Evolutionary conservation across 108 stramenopile species (phyloP).

Genomic region (Craspedostauros australis): DNA sequence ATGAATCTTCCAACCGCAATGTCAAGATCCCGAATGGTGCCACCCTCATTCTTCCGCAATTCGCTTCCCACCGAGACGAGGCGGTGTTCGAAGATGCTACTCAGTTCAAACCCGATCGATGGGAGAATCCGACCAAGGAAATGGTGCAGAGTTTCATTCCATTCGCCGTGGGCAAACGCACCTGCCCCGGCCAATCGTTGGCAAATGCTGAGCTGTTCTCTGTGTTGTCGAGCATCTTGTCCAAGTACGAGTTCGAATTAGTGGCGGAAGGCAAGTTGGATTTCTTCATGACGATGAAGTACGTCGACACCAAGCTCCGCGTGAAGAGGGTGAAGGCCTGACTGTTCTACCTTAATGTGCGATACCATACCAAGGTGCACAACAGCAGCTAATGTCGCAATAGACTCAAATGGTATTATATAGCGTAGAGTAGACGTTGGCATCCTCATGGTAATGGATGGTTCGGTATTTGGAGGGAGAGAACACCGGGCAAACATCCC

Average conservation of each 20-base stretch:
- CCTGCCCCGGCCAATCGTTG: constrained; percentile 43
- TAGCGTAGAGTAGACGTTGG: no score
- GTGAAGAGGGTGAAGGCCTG: constrained; percentile 1
- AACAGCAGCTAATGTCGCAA: no score
- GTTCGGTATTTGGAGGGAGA: no score
- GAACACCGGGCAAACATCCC: no score
- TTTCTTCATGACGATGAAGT: constrained; percentile 27
- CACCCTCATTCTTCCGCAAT: constrained; percentile 10
- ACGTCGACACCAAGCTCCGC: constrained; percentile 4
- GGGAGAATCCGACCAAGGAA: constrained; percentile 30
- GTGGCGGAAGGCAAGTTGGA: constrained; percentile 11
- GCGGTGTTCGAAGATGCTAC: constrained; percentile 29
- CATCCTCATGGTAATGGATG: no score
- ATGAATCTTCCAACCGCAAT: constrained; percentile 1
- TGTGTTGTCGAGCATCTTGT: constrained; percentile 23
- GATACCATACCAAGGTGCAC: no score
- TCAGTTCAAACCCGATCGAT: constrained; percentile 36
- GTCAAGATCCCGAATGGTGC: constrained; percentile 28
- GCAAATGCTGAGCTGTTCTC: constrained; percentile 35
- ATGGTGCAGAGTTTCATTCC: constrained; percentile 27
- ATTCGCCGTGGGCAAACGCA: constrained; percentile 37
- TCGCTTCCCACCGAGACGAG: constrained; percentile 26
- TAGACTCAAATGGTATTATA: no score
- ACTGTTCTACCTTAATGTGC: no score
- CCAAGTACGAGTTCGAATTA: constrained; percentile 23